phyloP scores from a whole-genome alignment of 495 filamentous ascomycete species.

The Pseudomonodictys pantanalensis region DNA sequence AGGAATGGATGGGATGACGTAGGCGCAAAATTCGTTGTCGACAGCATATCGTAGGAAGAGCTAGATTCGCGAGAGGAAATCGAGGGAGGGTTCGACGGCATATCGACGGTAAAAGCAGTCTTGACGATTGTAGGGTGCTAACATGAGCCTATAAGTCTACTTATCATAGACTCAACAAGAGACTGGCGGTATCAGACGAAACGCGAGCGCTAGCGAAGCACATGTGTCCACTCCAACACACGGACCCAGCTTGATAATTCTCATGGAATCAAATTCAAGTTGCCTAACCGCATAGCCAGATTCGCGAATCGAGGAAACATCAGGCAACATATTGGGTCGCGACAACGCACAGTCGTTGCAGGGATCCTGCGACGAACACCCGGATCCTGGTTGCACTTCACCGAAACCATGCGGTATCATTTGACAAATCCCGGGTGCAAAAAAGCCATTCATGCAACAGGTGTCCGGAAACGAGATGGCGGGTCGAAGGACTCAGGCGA shows the following conservation, averaged over 20 bases:
- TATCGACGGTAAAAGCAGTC: neutral
- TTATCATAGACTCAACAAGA: no score
- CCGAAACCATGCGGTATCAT: slow-evolving; percentile 13
- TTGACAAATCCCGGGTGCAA: slow-evolving; percentile 22
- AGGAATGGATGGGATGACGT: slow-evolving; percentile 11
- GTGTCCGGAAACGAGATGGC: slow-evolving; percentile 5
- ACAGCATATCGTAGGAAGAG: slow-evolving; percentile 13
- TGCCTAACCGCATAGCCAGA: slow-evolving; percentile 3
- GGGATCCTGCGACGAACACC: neutral
- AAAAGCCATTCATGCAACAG: neutral
- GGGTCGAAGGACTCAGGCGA: neutral
- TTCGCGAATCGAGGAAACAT: slow-evolving; percentile 20
- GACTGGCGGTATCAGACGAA: no score
- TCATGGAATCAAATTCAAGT: no score
- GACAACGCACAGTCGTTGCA: no score
- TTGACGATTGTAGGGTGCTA: neutral
- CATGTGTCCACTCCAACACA: no score
- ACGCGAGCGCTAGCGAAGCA: no score
- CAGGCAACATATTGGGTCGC: no score
- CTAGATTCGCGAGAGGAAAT: slow-evolving; percentile 1
- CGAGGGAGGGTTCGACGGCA: neutral
- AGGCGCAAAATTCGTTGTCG: neutral
- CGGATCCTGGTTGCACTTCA: neutral
- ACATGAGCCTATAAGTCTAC: no score
- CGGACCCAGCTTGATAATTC: no score